Conservation (phyloP, 1,139 yeast genomes). For the Pichia sp. region DNA sequence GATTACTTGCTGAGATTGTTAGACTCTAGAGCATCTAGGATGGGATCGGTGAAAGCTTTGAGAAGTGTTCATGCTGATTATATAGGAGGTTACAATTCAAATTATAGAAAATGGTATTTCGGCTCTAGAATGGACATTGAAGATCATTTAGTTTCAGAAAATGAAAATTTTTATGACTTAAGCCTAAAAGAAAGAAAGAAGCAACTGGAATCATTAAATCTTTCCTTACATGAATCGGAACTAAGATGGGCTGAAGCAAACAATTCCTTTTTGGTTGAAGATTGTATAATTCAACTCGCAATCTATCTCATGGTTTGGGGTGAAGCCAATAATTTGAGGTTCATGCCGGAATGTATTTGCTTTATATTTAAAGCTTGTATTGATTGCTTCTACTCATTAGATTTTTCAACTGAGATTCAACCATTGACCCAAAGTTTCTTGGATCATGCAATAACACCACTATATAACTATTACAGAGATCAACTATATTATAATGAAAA, state of each 20-base stretch:
- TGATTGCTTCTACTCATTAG: conserved; percentile 46
- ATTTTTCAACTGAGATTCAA: conserved; percentile 28
- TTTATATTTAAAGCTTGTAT: conserved; percentile 73
- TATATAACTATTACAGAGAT: conserved; percentile 54
- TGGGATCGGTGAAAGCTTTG: conserved; percentile 48
- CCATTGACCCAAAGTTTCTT: conserved; percentile 37
- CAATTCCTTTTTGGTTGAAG: conserved; percentile 37
- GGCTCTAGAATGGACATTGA: conserved; percentile 63
- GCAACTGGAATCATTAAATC: conserved; percentile 4
- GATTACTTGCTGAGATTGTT: conserved; percentile 54
- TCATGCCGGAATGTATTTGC: conserved; percentile 80
- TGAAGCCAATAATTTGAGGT: conserved; percentile 75
- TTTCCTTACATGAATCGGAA: conserved; percentile 35
- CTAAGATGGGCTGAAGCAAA: conserved; percentile 40
- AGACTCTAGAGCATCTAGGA: conserved; percentile 65
- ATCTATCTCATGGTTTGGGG: conserved; percentile 79
- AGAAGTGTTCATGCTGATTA: conserved; percentile 62
- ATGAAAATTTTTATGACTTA: conserved; percentile 9
- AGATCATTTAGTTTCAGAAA: conserved; percentile 41
- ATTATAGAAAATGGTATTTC: conserved; percentile 68
- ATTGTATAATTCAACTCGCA: conserved; percentile 55
- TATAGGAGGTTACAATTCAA: conserved; percentile 63
- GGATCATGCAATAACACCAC: conserved; percentile 66
- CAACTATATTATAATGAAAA: conserved; percentile 39
- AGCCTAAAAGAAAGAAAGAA: conserved; percentile 28